Base-by-base conservation (phyloP, 164 flowering plant species). In the Paratinospora sagittata region DNA sequence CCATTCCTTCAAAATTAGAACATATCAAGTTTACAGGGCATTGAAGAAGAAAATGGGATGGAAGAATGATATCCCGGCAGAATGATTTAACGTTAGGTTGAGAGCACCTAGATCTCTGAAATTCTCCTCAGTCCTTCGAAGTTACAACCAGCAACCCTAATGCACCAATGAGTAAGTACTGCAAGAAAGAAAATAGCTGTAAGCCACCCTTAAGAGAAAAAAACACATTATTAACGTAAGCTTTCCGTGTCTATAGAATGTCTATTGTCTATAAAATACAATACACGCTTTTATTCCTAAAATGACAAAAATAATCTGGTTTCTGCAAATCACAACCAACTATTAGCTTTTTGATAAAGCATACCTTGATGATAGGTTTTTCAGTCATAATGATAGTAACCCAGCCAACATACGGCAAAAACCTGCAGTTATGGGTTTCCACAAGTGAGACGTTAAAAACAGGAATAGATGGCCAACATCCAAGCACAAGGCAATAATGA, bases 361-460 rank as follows among this genome's bases (percentile, higher is more conserved):
- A 21, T 58, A 69, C 72, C 72, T 69, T 69, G 72, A 69, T 36
- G 16, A 69, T 58, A 14, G 72, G 72, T 24, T 69, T 69, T 23
- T 69, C 72, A 16, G 72, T 69, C 72, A 69, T 69, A 17, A 69
- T 69, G 19, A 69, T 69, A 26, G 72, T 69, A 14, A 69, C 64
- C 64, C 65, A 69, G 63, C 72, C 72, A 36, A 60, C 72, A 69
- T 69, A 69, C 11, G 72, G 72, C 13, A 69, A 58, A 63, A 69
- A 69, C 65, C 72, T 69, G 72, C 61, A 24, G 14, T 24, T 3
- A 64, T 21, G 26, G 41, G 8, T 9, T 39, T n/a, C 70, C 70
- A 67, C 23, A 39, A 41, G 68, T 66, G 8, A 66, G 23, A n/a
- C n/a, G n/a, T n/a, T n/a, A n/a, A n/a, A n/a, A n/a, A n/a, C n/a